Evolutionary conservation across 2,329 filamentous ascomycete species (phyloP), one percentile per base, ranked within the genome.

Genomic region (Exophiala sp.): DNA sequence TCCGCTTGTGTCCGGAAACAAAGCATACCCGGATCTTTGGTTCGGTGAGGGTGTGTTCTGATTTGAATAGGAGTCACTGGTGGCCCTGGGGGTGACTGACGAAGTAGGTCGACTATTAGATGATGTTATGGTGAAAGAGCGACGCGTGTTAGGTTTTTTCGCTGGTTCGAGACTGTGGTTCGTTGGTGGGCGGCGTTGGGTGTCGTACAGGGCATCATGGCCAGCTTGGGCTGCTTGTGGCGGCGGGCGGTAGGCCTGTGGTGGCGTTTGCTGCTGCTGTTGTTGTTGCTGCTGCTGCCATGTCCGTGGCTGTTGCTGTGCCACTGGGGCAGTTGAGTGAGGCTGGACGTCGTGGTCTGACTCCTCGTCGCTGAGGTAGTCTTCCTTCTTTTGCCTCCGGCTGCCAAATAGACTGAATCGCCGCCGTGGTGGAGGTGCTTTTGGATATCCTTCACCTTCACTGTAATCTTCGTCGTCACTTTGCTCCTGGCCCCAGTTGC

Each of bases 401-500:
- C 58, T 59, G 7, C 62, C 60, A 41, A 64, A 64, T 16, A 64
- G 52, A 29, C 58, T 58, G 41, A 64, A 61, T 29, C 55, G 50
- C 42, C 57, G 55, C 16, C 56, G 54, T 21, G 59, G 55, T 38
- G 44, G n/a, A n/a, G 43, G 38, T 45, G 36, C 36, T 47, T 47
- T 52, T 12, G 29, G 36, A 10, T 51, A 48, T 14, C 58, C 58
- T 24, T 60, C 58, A 46, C 45, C 54, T 12, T 53, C 59, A 14
- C 39, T 55, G 29, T 62, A 57, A 24, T 57, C 61, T 14, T 65
- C 64, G 2, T 62, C 62, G 12, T 64, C 54, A 32, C 65, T 67
- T 32, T 60, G 39, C 42, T 56, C 60, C 41, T 63, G 59, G 44
- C 61, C 62, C 64, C 62, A 66, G 18, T 65, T 62, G 12, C 62